Percentiles rank a stretch among this genome's conserved stretches.
Evolutionary conservation across 768 basidiomycete species (phyloP).

Genomic region (Kwoniella botswanensis): DNA sequence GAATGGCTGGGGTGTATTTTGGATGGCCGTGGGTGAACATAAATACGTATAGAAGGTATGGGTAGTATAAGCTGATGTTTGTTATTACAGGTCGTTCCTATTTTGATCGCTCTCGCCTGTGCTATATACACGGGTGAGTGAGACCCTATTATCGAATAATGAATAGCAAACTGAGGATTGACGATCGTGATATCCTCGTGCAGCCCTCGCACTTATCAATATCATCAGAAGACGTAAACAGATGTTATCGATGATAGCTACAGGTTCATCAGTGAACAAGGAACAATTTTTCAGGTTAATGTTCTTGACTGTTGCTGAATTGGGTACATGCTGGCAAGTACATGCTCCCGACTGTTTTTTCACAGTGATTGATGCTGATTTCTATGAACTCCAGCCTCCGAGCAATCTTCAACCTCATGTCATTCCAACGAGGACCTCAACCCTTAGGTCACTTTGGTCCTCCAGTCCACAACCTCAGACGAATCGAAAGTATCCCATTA

Average conservation of each 20-base stretch:
- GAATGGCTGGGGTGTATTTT: constrained; percentile 54
- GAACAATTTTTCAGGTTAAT: constrained; percentile 52
- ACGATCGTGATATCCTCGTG: no score
- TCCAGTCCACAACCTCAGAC: constrained; percentile 33
- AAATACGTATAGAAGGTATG: no score
- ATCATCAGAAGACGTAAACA: constrained; percentile 49
- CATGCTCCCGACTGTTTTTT: not conserved
- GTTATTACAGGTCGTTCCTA: constrained; percentile 32
- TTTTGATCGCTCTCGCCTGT: constrained; percentile 36
- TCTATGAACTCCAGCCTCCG: constrained; percentile 35
- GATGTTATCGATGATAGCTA: constrained; percentile 48
- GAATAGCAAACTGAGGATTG: no score
- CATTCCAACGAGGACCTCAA: constrained; percentile 49
- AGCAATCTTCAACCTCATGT: constrained; percentile 55
- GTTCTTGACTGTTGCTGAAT: constrained; percentile 47
- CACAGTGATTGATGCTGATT: not conserved
- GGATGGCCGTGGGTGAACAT: constrained; percentile 44
- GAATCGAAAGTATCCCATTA: constrained; percentile 36
- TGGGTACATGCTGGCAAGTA: constrained; percentile 50
- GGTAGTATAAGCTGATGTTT: no score
- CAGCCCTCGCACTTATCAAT: constrained; percentile 54
- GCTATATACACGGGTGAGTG: constrained; percentile 49
- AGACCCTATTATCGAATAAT: not conserved
- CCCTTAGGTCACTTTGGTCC: constrained; percentile 42
- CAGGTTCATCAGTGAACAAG: constrained; percentile 43